These are phyloP conservation scores for Leishmania amazonensis DNA, from an alignment of 208 protist genomes.

Conservation along the genomic window DNA sequence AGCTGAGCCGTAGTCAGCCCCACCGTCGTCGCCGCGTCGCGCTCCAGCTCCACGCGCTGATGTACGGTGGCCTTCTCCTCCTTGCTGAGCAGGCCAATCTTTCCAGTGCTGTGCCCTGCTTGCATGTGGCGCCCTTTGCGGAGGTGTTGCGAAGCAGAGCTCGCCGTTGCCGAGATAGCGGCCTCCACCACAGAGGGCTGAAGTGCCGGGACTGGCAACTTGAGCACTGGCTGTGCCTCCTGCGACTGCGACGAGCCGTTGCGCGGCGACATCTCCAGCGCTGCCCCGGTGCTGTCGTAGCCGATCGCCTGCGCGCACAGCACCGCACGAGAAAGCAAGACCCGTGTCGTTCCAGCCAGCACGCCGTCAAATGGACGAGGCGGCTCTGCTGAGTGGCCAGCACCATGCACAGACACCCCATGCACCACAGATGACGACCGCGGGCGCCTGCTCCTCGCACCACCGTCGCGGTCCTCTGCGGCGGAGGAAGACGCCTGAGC, in stretches of 20 bases:
- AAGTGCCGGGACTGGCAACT: slow-evolving; percentile 33
- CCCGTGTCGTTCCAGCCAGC: slow-evolving; percentile 67
- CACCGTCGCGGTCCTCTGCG: not conserved
- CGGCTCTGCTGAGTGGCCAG: not conserved
- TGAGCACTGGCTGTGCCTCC: slow-evolving; percentile 30
- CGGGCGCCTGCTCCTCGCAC: not conserved
- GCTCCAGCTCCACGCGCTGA: slow-evolving; percentile 38
- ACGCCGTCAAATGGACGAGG: slow-evolving; percentile 48
- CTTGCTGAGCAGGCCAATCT: slow-evolving; percentile 26
- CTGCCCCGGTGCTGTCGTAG: slow-evolving; percentile 33
- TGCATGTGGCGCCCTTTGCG: slow-evolving; percentile 14
- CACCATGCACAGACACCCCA: not conserved
- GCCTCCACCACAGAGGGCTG: slow-evolving; percentile 32
- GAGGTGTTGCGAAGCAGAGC: slow-evolving; percentile 3
- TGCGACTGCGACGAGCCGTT: not conserved
- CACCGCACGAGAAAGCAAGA: slow-evolving; percentile 64
- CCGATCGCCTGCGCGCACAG: slow-evolving; percentile 64
- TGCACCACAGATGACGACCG: not conserved
- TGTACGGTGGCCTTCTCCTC: slow-evolving; percentile 30
- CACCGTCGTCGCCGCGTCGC: slow-evolving; percentile 31
- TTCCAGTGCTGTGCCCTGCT: slow-evolving; percentile 31
- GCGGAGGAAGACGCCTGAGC: not conserved
- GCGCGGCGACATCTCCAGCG: slow-evolving; percentile 22
- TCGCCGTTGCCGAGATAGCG: slow-evolving; percentile 20
- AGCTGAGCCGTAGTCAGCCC: slow-evolving; percentile 13